Percentiles rank a stretch among this genome's conserved stretches.
Evolutionary conservation across 177 flowering plant species (phyloP).

Genomic region (Telopea speciosissima): DNA sequence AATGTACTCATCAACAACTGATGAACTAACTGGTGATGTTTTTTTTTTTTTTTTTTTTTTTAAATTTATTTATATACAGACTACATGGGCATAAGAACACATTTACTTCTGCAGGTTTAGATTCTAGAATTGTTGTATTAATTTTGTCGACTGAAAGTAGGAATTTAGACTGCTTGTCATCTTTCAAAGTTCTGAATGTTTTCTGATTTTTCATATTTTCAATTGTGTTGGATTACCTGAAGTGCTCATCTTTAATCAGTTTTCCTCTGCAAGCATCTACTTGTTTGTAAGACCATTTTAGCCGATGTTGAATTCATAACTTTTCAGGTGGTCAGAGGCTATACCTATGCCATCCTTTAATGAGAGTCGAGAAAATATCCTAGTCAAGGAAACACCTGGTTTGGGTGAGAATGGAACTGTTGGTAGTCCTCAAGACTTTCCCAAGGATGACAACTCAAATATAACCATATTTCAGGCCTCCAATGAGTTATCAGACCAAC

Average conservation of each 20-base stretch:
- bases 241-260: not conserved
- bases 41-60: too few species aligned
- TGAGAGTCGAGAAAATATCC: conserved; percentile 33
- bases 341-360: conserved; percentile 17
- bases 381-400: conserved; percentile 52
- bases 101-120: not conserved
- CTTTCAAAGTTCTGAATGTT: not conserved
- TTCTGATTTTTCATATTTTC: not conserved
- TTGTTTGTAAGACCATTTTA: not conserved
- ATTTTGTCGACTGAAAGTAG: too few species aligned
- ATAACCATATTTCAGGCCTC: conserved; percentile 31
- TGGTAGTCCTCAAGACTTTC: conserved; percentile 25
- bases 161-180: not conserved
- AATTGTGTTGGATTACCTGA: not conserved
- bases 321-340: conserved; percentile 38
- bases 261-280: not conserved
- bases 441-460: conserved; percentile 33
- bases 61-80: too few species aligned
- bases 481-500: conserved; percentile 29
- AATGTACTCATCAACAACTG: not conserved
- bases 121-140: too few species aligned
- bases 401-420: conserved; percentile 6
- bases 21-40: not conserved
- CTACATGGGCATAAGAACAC: too few species aligned
- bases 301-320: not conserved